Base-by-base conservation (phyloP, 371 early-diverging fungal genomes). In the Mucor circinelloides region DNA sequence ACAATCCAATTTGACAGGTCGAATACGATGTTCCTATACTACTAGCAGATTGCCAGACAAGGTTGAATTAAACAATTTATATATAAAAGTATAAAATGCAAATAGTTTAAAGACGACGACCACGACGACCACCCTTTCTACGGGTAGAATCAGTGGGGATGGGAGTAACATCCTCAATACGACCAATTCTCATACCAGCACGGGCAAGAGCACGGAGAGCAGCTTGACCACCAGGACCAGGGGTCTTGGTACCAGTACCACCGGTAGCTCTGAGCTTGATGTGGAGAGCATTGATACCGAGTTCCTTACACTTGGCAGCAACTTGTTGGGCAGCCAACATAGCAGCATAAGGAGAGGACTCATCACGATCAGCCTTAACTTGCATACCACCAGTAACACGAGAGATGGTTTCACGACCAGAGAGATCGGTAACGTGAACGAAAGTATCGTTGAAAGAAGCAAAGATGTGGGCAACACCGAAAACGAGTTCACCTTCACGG, bases 361-460 rank as follows among this genome's bases (percentile, higher is more conserved):
- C 99, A 87, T 99, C 99, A 89, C 99, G 98, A 87, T 99, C 99
- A 73, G 99, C 97, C 94, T 99, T 99, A 78, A 99, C 99, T 91
- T 97, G 99, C 99, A 99, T 99, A 81, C 99, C 99, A 91, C 99
- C 99, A 78, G 99, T 99, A 71, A 99, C 94, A 89, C 99, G 97
- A 83, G 92, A 88, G 83, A 99, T 97, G 84, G 99, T 99, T 90
- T 99, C 99, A 80, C 97, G 93, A 58, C 99, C 99, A 70, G 99
- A 97, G 75, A 99, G 87, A 97, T 99, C 99, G 67, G 99, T 99
- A 72, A 99, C 93, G 90, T 99, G 99, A 77, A 94, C 87, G 77
- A 99, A 98, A 77, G 99, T 99, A 85, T 99, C 99, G 93, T 99
- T 99, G 94, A 96, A 98, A 60, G 97, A 94, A 80, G 99, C 99